Evolutionary conservation across 2,329 filamentous ascomycete genomes (phyloP), one percentile per base, ranked within the genome.

Genomic region (Colletotrichum paranaense): DNA sequence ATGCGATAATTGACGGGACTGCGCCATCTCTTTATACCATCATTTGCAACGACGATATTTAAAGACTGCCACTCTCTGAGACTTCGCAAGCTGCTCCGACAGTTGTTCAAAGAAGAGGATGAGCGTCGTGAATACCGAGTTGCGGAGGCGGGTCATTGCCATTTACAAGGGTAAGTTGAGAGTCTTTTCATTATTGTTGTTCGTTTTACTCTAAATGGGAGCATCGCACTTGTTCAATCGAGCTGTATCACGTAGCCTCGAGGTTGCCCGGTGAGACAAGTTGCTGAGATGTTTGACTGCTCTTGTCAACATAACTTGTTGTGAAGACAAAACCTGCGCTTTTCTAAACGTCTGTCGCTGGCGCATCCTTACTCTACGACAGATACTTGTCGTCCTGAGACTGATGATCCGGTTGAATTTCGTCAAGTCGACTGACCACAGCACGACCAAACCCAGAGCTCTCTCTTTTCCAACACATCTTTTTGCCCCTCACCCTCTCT

Each of bases 61-160:
- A 8, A 2, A 49, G 16, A 49, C 8, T 49, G 8, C 1, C 2
- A 9, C 6, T 22, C 19, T 49, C 19, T 49, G 4, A 4, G 1
- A 4, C 1, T 16, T 11, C n/a, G 19, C 12, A 26, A n/a, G 3
- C 19, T 5, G 1, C 22, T 22, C 5, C 3, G 6, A 35, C 19
- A 12, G 14, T 12, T 14, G 19, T 42, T n/a, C 22, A 19, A 19
- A 14, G 32, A 22, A 12, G 6, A 69, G 42, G 12, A 76, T 75
- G 58, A 69, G 56, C 22, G 14, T 63, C 24, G 78, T 83, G 0
- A 92, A 89, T 76, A 83, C 86, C 2, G 84, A 89, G 73, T 88
- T 98, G 32, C 91, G 95, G 67, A 87, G 90, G 73, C 91, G 97
- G 80, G 95, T 98, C 58, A 93, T 98, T 75, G 88, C 89, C 49